Evolutionary conservation across 2,329 filamentous ascomycete species (phyloP).

Genomic region (Fusarium siculi): DNA sequence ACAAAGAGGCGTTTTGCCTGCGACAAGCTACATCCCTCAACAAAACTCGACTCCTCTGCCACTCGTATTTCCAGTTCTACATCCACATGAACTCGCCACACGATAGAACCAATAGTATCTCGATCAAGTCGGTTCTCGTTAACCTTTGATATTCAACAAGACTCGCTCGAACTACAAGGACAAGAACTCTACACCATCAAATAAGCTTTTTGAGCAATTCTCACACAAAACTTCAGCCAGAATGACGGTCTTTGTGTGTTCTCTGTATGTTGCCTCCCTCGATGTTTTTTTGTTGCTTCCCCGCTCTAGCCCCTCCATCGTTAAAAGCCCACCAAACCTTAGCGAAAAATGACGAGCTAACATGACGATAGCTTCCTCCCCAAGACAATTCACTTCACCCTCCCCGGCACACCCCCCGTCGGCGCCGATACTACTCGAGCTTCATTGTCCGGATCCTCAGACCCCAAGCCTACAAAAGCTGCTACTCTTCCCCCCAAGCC

Average conservation of each 20-base stretch:
- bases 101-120: conserved; percentile 31
- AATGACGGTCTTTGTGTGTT: conserved; percentile 56
- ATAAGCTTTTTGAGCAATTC: conserved; percentile 9
- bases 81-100: conserved; percentile 43
- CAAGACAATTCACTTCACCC: conserved; percentile 89
- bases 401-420: conserved; percentile 64
- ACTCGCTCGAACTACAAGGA: conserved; percentile 3
- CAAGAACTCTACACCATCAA: conserved; percentile 1
- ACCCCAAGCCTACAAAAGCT: conserved; percentile 11
- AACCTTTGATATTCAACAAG: neutral
- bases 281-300: conserved; percentile 12
- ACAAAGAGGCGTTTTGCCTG: conserved; percentile 44
- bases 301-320: conserved; percentile 24
- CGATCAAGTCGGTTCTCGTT: conserved; percentile 9
- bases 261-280: conserved; percentile 49
- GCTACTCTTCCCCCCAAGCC: conserved; percentile 1
- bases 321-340: conserved; percentile 10
- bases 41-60: conserved; percentile 28
- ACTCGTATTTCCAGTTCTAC: neutral
- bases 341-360: conserved; percentile 26
- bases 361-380: conserved; percentile 78
- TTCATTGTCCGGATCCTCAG: conserved; percentile 43
- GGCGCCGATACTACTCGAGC: conserved; percentile 47
- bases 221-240: conserved; percentile 35
- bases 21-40: conserved; percentile 38